phyloP scores from a whole-genome alignment of 768 basidiomycete genomes.

The Neoboletus magnificus region DNA sequence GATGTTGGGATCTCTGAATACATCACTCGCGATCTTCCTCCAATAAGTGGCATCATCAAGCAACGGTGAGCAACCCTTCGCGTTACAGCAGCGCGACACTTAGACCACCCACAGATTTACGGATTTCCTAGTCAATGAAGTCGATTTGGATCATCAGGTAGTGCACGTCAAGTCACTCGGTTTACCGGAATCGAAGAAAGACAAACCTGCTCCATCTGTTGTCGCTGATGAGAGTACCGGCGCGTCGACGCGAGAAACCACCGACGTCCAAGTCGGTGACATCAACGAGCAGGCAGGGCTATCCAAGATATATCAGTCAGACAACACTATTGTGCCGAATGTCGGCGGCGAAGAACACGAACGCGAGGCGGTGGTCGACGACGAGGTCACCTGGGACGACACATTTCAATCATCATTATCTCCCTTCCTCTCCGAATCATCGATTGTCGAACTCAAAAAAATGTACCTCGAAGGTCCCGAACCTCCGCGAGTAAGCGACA shows the following conservation, averaged over 20 bases:
- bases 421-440: conserved; percentile 60
- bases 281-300: not conserved
- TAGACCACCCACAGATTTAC: conserved; percentile 67
- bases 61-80: conserved; percentile 62
- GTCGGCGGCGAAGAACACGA: not conserved
- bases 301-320: conserved; percentile 2
- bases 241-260: conserved; percentile 12
- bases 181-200: conserved; percentile 59
- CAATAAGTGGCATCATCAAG: conserved; percentile 92
- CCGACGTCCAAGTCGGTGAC: conserved; percentile 6
- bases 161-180: conserved; percentile 77
- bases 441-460: conserved; percentile 59
- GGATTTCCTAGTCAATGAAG: conserved; percentile 93
- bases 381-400: conserved; percentile 63
- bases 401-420: conserved; percentile 52
- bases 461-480: conserved; percentile 82
- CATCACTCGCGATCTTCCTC: conserved; percentile 62
- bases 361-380: not conserved
- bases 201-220: conserved; percentile 26
- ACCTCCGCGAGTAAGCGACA: conserved; percentile 69
- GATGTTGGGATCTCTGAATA: conserved; percentile 93
- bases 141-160: conserved; percentile 76
- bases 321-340: not conserved
- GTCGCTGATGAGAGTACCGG: conserved; percentile 16
- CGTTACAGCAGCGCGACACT: not conserved